These are phyloP conservation scores for Suillus plorans DNA, from an alignment of 768 basidiomycete species.

Conservation along the genomic window DNA sequence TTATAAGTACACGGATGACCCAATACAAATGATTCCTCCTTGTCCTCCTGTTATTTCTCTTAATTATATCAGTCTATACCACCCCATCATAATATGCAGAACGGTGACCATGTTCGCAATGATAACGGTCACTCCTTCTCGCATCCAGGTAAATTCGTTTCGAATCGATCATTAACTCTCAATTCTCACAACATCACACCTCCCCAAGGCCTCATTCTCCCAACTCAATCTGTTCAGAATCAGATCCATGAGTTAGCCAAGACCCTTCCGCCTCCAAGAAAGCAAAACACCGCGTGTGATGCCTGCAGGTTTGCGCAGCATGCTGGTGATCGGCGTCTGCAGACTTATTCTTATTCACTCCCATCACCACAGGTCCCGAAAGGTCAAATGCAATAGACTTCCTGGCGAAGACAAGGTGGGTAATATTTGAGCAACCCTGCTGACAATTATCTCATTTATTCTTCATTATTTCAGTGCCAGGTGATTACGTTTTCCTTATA, in stretches of 20 bases:
- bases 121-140: constrained; percentile 30
- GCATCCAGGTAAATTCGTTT: constrained; percentile 27
- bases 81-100: constrained; percentile 29
- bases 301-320: constrained; percentile 66
- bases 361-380: constrained; percentile 57
- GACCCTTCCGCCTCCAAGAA: constrained; percentile 79
- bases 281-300: constrained; percentile 93
- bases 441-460: constrained; percentile 6
- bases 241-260: constrained; percentile 82
- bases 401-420: constrained; percentile 81
- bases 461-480: constrained; percentile 54
- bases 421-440: constrained; percentile 16
- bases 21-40: constrained; percentile 10
- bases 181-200: constrained; percentile 7
- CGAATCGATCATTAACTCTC: not conserved
- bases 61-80: constrained; percentile 27
- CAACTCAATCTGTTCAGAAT: constrained; percentile 70
- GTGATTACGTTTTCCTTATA: constrained; percentile 33
- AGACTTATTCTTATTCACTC: constrained; percentile 11
- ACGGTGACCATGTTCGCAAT: constrained; percentile 18
- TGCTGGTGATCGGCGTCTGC: constrained; percentile 10
- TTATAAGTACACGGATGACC: constrained; percentile 13
- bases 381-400: constrained; percentile 85
- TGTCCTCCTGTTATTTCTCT: constrained; percentile 18
- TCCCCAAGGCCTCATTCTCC: constrained; percentile 55